Base-by-base conservation (phyloP, 257 asterid species). In the Solanum corneliomulleri region DNA sequence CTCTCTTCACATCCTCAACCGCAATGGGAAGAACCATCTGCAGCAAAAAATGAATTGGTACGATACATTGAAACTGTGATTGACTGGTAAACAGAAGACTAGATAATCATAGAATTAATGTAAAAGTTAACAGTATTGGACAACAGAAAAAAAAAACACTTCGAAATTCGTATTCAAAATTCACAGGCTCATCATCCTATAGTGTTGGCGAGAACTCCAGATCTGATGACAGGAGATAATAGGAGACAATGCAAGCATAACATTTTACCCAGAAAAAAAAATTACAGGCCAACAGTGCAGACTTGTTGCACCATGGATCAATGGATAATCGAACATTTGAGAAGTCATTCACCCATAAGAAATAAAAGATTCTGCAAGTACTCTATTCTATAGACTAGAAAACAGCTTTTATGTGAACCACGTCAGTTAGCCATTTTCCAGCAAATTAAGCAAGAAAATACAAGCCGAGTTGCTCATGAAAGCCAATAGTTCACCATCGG, bases 11-110 rank as follows among this genome's bases (percentile, higher is more conserved):
- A 92, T 97, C 99, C 90, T 96, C 99, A 82, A 96, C 99, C 60
- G 99, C 98, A 87, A 97, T 94, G 9, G 99, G 99, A 92, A 97
- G 98, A 90, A 95, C 91, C 99, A 97, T 97, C 99, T 97, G 91
- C 87, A 86, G 89, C 25, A 85, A 47, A 47, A 80, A 27, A 47
- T 3, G 18, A 78, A 47, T 80, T 16, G 41, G 85, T 16, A 47
- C 11, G 27, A 49, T 47, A 16, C 9, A 80, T 16, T 47, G 85
- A 18, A 31, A 80, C 41, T 27, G 68, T 47, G 60, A 27, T n/a
- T 2, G 84, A 27, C 44, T 27, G 18, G 83, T 39, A 76, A 76
- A 76, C 10, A 3, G 58, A 41, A 42, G 83, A n/a, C 7, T 76
- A 42, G 42, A 27, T 47, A 29, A 80, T 47, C 44, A 47, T 80